Conservation (phyloP, 345 rosid genomes). For the Dovyalis caffra region DNA sequence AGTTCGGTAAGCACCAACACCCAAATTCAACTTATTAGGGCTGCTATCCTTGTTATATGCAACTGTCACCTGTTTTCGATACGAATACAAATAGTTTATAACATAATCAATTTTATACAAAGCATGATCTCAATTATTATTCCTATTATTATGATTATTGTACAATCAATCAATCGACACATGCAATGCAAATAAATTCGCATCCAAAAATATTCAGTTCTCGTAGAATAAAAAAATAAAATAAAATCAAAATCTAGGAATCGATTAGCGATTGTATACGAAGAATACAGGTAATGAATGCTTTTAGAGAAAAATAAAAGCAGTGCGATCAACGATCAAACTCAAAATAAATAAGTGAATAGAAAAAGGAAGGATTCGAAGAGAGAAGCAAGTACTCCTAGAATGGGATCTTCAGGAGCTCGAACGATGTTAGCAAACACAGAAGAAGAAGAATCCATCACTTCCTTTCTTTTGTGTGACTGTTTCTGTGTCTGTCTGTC, state of each 20-base stretch:
- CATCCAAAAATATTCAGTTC: background rate
- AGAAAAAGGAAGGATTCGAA: background rate
- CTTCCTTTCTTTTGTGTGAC: too few relatives aligned
- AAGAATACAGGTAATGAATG: too few relatives aligned
- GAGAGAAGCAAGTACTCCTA: constrained; percentile 47
- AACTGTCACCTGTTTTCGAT: constrained; percentile 85
- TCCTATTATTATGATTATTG: background rate
- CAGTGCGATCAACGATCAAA: background rate
- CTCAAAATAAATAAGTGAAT: background rate
- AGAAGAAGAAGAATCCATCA: constrained; percentile 39
- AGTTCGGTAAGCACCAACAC: constrained; percentile 93
- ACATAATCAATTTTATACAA: too few relatives aligned
- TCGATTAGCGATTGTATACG: too few relatives aligned
- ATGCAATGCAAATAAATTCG: background rate
- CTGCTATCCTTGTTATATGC: constrained; percentile 93
- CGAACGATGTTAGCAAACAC: constrained; percentile 72
- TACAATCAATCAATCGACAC: background rate
- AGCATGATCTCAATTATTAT: too few relatives aligned
- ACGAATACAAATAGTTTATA: too few relatives aligned
- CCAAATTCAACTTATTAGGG: constrained; percentile 84
- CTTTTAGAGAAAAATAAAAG: too few relatives aligned
- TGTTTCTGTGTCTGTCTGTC: too few relatives aligned
- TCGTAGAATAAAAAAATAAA: background rate
- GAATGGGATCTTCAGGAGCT: constrained; percentile 91
- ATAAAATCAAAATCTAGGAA: too few relatives aligned